Evolutionary conservation across 108 stramenopile species (phyloP), one percentile per base, ranked within the genome.

Genomic region (Bacterosira constricta): DNA sequence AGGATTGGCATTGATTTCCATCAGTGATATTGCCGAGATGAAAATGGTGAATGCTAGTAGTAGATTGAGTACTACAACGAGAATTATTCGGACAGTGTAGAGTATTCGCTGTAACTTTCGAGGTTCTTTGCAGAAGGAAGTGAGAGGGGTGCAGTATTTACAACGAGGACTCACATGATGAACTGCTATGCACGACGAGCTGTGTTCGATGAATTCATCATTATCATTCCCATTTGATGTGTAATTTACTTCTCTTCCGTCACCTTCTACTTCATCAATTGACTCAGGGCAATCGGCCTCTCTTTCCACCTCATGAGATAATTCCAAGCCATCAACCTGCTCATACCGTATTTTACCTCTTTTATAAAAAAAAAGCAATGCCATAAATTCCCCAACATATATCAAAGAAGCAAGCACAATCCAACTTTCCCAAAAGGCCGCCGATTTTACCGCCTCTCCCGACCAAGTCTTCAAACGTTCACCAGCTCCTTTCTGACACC

Each of bases 401-500:
- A 71, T 41, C 8, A 54, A 10, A 11, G 57, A 52, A 3, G 41
- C 41, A 0, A 79, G 13, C 4, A 68, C 21, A 11, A 79, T 79
- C 66, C 59, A 66, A 55, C 47, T 51, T 34, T 71, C 58, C 75
- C 80, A 81, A 65, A 75, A 81, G 4, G 31, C 6, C 5, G 69
- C 60, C 8, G 69, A 76, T 44, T 77, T 70, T 0, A 66, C 70
- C 51, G 54, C 63, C 4, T 66, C 47, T 10, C 58, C 75, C 7
- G 75, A 52, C 54, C 54, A 71, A 13, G 80, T 72, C 20, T 63
- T 64, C 13, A 81, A 60, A 15, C 57, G 21, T 49, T 80, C 79
- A 8, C 79, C 69, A 5, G 74, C 68, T 59, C 79, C 79, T 55
- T 76, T 75, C 23, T 63, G 61, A 47, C 74, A 76, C 37, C 45